Evolutionary conservation across 257 asterid species (phyloP), one percentile per base, ranked within the genome.

Genomic region (Buddleja alternifolia): DNA sequence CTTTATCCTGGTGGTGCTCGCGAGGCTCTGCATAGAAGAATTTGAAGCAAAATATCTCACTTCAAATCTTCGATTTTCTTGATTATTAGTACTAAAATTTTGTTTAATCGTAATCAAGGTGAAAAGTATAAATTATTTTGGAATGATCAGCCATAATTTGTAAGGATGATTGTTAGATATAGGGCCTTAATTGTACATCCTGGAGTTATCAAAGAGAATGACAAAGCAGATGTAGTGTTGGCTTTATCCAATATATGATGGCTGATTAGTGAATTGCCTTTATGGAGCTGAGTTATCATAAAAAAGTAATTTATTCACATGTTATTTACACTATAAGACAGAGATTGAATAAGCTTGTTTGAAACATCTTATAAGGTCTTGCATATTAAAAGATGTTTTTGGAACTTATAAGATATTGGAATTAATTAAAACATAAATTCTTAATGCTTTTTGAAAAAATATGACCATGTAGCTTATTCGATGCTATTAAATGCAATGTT

Each of bases 1-100:
- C 90, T 94, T 64, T 94, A 91, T 73, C 99, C 99, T 9, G 99
- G 99, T 36, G 99, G 99, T 63, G 97, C 90, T 65, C 98, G 99
- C 19, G 99, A 94, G 81, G 97, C 98, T 73, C 80, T 91, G 17
- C 99, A 91, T 79, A 82, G 67, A 23, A 94, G 89, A 29, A 29
- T 29, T 29, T 29, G 7, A 45, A 12, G 45, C 9, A 24, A 9
- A 45, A 37, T 21, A 12, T 40, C 9, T 34, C 39, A 17, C 15
- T 29, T 29, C 5, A 29, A 29, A 29, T 29, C 34, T 29, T 65
- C 23, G 48, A 20, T 24, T 24, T 55, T 23, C 34, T 39, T 12
- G 9, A 32, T 39, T 6, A 4, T 17, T 11, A 15, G 20, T 6
- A 37, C 25, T 66, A 44, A 60, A 23, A 10, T 40, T 54, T 29